These are phyloP conservation scores for Nicotiana undulata DNA, from an alignment of 257 asterid species.

Conservation along the genomic window DNA sequence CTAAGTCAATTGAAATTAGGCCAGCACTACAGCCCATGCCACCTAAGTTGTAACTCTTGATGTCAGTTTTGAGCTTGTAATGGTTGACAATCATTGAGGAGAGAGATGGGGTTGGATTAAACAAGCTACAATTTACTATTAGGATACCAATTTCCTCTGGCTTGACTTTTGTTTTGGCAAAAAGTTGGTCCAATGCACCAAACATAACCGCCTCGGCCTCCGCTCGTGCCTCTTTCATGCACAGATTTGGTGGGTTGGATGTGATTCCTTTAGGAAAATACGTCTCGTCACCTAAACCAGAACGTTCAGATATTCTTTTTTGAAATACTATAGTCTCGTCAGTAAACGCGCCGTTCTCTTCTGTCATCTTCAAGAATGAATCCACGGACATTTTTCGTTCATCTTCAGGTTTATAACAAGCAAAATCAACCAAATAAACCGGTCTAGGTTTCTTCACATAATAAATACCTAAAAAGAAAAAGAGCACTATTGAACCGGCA, in stretches of 20 bases:
- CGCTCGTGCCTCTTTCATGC: slow-evolving; percentile 29
- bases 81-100: slow-evolving; percentile 49
- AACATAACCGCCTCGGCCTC: slow-evolving; percentile 54
- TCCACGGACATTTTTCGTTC: slow-evolving; percentile 28
- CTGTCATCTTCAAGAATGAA: slow-evolving; percentile 30
- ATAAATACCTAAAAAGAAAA: slow-evolving; percentile 39
- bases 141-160: slow-evolving; percentile 42
- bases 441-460: slow-evolving; percentile 36
- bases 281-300: slow-evolving; percentile 43
- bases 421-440: slow-evolving; percentile 41
- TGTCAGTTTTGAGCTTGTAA: slow-evolving; percentile 36
- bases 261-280: slow-evolving; percentile 29
- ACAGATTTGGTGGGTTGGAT: slow-evolving; percentile 23
- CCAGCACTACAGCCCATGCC: slow-evolving; percentile 70
- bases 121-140: slow-evolving; percentile 46
- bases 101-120: slow-evolving; percentile 42
- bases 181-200: slow-evolving; percentile 41
- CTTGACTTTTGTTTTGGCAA: slow-evolving; percentile 28
- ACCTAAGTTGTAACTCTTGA: slow-evolving; percentile 36
- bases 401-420: slow-evolving; percentile 50
- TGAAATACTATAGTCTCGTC: slow-evolving; percentile 22
- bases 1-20: slow-evolving; percentile 35
- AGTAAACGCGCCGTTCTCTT: slow-evolving; percentile 18
- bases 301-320: slow-evolving; percentile 16
- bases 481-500: slow-evolving; percentile 15